These are phyloP conservation scores for Leccinum aurantiacum DNA, from an alignment of 768 basidiomycete genomes.

Conservation along the genomic window DNA sequence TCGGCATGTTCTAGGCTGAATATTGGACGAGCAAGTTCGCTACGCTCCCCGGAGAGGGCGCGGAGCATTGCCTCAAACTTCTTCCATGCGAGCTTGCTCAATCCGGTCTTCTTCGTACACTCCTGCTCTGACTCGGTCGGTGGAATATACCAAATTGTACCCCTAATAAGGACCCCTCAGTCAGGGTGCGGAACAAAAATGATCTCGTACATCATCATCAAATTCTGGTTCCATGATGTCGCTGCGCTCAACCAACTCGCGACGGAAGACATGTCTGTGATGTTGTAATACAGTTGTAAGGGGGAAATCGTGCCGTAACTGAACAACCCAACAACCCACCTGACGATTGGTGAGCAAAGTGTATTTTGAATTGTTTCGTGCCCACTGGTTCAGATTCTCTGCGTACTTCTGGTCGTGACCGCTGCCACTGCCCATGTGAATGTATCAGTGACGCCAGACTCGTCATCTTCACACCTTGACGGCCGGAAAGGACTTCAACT, in stretches of 20 bases:
- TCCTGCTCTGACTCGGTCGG: constrained; percentile 94
- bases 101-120: constrained; percentile 65
- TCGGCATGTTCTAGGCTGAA: constrained; percentile 97
- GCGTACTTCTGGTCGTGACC: too few species aligned
- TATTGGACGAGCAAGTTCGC: constrained; percentile 92
- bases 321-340: constrained; percentile 34
- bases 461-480: too few species aligned
- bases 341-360: constrained; percentile 38
- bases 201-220: constrained; percentile 67
- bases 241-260: constrained; percentile 61
- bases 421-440: too few species aligned
- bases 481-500: too few species aligned
- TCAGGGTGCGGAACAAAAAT: constrained; percentile 1
- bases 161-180: constrained; percentile 48
- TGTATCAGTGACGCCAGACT: too few species aligned
- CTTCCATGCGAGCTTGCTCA: constrained; percentile 77
- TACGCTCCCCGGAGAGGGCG: constrained; percentile 78
- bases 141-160: constrained; percentile 85
- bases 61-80: constrained; percentile 92
- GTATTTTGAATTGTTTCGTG: too few species aligned
- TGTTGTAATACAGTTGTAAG: constrained; percentile 44
- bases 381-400: too few species aligned
- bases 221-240: constrained; percentile 64
- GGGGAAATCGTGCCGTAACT: neutral
- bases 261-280: constrained; percentile 13